phyloP scores from a whole-genome alignment of 495 filamentous ascomycete genomes.

The Penicillium diatomitis region DNA sequence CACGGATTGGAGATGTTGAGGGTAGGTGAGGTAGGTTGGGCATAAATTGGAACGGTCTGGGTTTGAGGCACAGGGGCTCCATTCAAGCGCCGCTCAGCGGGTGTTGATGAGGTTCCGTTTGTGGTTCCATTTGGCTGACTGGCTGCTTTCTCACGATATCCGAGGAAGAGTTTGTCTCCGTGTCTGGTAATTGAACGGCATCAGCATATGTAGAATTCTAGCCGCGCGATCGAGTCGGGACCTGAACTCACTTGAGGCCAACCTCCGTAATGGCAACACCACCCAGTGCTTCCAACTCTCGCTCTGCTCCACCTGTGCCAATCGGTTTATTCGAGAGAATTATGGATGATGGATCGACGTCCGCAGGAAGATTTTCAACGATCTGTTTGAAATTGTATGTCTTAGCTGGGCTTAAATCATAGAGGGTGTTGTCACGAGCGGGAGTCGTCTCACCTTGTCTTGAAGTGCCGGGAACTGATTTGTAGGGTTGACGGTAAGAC shows the following conservation, averaged over 20 bases:
- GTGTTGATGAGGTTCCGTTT: constrained; percentile 27
- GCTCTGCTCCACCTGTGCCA: constrained; percentile 63
- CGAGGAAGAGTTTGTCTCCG: constrained; percentile 82
- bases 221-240: not conserved
- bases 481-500: constrained; percentile 37
- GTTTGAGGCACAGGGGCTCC: constrained; percentile 64
- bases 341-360: constrained; percentile 65
- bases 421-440: no score
- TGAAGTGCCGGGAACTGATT: constrained; percentile 38
- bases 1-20: constrained; percentile 75
- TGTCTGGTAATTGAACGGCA: constrained; percentile 45
- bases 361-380: constrained; percentile 53
- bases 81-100: constrained; percentile 53
- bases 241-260: constrained; percentile 52
- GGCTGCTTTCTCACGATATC: constrained; percentile 51
- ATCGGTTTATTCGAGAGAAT: constrained; percentile 72
- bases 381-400: constrained; percentile 31
- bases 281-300: constrained; percentile 56
- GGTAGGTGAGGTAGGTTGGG: constrained; percentile 47
- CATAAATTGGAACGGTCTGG: constrained; percentile 54
- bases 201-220: not conserved
- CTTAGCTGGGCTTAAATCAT: not conserved
- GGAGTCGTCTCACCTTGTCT: constrained; percentile 24
- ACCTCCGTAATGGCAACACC: constrained; percentile 59
- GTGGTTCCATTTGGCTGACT: constrained; percentile 40